Conservation (phyloP, 768 basidiomycete genomes). For the Saitozyma sp. region DNA sequence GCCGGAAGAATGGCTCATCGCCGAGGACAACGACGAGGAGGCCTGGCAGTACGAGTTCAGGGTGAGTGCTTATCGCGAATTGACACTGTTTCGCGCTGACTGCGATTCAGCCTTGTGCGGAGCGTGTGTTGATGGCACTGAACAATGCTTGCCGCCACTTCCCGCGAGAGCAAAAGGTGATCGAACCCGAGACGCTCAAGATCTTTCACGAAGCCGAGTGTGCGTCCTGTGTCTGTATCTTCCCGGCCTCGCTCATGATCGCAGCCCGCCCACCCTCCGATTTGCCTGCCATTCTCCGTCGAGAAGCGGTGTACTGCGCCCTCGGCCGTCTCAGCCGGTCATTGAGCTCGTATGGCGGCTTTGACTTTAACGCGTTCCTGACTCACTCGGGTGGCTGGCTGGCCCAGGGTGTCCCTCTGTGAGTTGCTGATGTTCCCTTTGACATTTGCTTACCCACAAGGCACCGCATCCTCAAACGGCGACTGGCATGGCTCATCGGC, state of each 20-base stretch:
- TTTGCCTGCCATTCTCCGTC: slow-evolving; percentile 33
- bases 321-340: slow-evolving; percentile 43
- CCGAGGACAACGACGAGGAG: slow-evolving; percentile 84
- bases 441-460: slow-evolving; percentile 55
- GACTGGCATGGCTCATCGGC: slow-evolving; percentile 91
- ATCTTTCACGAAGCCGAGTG: slow-evolving; percentile 35
- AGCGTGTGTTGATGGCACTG: slow-evolving; percentile 78
- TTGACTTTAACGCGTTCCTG: slow-evolving; percentile 40
- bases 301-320: slow-evolving; percentile 49
- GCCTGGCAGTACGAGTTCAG: slow-evolving; percentile 92
- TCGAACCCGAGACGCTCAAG: slow-evolving; percentile 44
- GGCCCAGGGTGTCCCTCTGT: slow-evolving; percentile 32
- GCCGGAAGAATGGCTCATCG: slow-evolving; percentile 92
- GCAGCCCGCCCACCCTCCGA: slow-evolving; percentile 33
- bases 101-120: slow-evolving; percentile 74
- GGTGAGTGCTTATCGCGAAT: slow-evolving; percentile 57
- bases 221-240: slow-evolving; percentile 9
- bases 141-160: slow-evolving; percentile 44
- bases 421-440: not conserved
- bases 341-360: slow-evolving; percentile 29
- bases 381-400: slow-evolving; percentile 27
- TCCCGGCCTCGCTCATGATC: slow-evolving; percentile 5
- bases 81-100: slow-evolving; percentile 1
- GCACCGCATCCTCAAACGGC: slow-evolving; percentile 87
- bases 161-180: slow-evolving; percentile 33